Evolutionary conservation across 2,329 filamentous ascomycete genomes (phyloP).

Genomic region (Nigrospora sphaerica): DNA sequence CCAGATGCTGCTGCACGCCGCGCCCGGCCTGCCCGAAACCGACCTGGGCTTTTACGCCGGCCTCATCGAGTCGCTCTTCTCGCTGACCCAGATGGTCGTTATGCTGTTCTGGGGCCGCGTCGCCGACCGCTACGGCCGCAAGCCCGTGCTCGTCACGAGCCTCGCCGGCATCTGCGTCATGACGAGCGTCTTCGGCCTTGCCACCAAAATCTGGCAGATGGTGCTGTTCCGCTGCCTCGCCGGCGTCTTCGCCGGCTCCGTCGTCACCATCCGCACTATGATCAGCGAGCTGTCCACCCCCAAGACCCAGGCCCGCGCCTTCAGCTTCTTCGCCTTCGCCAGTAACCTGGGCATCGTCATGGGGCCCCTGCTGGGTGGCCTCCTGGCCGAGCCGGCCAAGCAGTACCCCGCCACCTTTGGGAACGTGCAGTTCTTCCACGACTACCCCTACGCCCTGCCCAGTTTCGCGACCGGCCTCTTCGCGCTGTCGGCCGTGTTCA

Average conservation of each 20-base stretch:
- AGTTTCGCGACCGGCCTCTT: constrained; percentile 51
- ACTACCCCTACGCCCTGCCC: constrained; percentile 60
- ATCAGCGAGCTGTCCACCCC: constrained; percentile 64
- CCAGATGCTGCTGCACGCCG: constrained; percentile 60
- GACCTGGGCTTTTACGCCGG: constrained; percentile 77
- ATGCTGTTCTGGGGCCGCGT: constrained; percentile 69
- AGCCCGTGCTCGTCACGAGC: constrained; percentile 63
- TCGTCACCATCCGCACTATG: constrained; percentile 72
- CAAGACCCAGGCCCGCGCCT: constrained; percentile 64
- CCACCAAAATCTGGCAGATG: constrained; percentile 65
- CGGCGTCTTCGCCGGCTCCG: constrained; percentile 66
- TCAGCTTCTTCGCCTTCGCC: constrained; percentile 70
- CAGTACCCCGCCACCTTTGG: constrained; percentile 57
- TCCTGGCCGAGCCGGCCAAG: constrained; percentile 57
- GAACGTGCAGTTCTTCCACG: constrained; percentile 46
- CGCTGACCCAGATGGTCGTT: constrained; percentile 66
- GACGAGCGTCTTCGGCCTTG: constrained; percentile 61
- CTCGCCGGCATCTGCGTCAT: constrained; percentile 55
- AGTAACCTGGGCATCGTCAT: constrained; percentile 69
- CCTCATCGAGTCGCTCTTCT: constrained; percentile 68
- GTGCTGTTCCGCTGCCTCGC: constrained; percentile 63
- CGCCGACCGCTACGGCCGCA: constrained; percentile 63
- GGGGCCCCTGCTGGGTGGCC: constrained; percentile 64
- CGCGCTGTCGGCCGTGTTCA: constrained; percentile 43
- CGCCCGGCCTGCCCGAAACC: constrained; percentile 51